phyloP scores from a whole-genome alignment of 1,284 basidiomycete genomes.

The Ceratobasidium sp. region DNA sequence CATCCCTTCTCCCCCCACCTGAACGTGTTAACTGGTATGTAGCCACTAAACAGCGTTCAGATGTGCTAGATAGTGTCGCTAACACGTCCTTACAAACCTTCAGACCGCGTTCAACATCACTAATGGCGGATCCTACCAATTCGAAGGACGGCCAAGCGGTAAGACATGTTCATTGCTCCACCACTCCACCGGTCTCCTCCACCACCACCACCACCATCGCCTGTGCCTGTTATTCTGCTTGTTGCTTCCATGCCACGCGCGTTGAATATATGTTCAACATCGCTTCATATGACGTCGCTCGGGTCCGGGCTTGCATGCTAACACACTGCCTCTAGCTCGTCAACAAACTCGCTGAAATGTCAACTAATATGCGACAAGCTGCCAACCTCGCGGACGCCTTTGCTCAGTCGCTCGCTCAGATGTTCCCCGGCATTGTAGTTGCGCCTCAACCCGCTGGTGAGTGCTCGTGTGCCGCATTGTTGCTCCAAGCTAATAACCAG shows the following conservation, averaged over 20 bases:
- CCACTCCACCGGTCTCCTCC: not conserved
- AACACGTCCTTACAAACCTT: not conserved
- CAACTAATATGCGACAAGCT: slow-evolving; percentile 32
- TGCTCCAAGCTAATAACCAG: not conserved
- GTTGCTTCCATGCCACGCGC: not conserved
- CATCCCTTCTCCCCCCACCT: not conserved
- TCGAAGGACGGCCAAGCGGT: slow-evolving; percentile 37
- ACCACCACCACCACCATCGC: slow-evolving; percentile 1
- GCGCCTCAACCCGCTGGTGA: slow-evolving; percentile 17
- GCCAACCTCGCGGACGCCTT: slow-evolving; percentile 31
- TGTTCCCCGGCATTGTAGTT: slow-evolving; percentile 17
- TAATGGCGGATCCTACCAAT: slow-evolving; percentile 30
- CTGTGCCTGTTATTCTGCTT: not conserved
- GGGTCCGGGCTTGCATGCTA: too few relatives aligned
- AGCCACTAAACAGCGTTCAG: not conserved
- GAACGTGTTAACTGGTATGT: not conserved
- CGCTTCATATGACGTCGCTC: too few relatives aligned
- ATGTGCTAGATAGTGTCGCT: not conserved
- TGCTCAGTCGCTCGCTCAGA: slow-evolving; percentile 18
- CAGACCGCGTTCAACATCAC: slow-evolving; percentile 9
- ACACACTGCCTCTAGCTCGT: slow-evolving; percentile 25
- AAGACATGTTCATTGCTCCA: slow-evolving; percentile 24
- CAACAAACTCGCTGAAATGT: slow-evolving; percentile 25
- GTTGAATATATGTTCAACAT: too few relatives aligned
- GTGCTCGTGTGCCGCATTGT: not conserved